phyloP scores from a whole-genome alignment of 2,329 filamentous ascomycete species.

The Cladorrhinum sp. region DNA sequence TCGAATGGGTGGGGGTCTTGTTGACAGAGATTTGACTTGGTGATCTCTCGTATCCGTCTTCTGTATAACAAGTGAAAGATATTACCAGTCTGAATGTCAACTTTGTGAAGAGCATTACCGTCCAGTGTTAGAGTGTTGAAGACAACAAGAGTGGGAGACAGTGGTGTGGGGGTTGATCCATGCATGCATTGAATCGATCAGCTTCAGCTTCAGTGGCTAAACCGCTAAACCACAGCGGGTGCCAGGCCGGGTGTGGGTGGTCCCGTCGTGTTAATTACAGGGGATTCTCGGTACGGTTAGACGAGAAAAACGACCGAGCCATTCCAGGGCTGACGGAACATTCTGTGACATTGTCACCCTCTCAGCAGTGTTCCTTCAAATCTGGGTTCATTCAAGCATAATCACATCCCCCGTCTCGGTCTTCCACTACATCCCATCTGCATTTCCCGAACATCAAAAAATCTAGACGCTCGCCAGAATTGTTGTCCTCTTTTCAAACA shows the following conservation, averaged over 20 bases:
- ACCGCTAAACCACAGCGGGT: conserved; percentile 1
- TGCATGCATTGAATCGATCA: not conserved
- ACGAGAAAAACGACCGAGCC: conserved; percentile 2
- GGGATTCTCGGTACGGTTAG: conserved; percentile 5
- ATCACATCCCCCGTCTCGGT: not conserved
- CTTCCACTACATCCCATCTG: not conserved
- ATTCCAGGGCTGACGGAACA: conserved; percentile 14
- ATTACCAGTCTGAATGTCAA: no score
- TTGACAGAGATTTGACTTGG: not conserved
- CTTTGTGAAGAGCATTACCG: no score
- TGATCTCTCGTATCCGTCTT: not conserved
- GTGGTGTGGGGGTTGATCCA: not conserved
- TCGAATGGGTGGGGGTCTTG: not conserved
- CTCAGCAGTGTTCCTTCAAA: conserved; percentile 6
- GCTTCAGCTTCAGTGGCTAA: not conserved
- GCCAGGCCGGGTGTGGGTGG: no score
- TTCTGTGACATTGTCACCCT: conserved; percentile 1
- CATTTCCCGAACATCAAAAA: conserved; percentile 1
- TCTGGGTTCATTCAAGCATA: not conserved
- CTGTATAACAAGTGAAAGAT: not conserved
- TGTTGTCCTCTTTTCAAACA: not conserved
- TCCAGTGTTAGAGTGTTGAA: no score
- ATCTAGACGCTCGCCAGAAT: not conserved
- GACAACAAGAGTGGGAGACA: not conserved
- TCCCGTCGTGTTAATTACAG: not conserved